phyloP scores from a whole-genome alignment of 148 eudicot species.

The Vaccinium myrtillus region DNA sequence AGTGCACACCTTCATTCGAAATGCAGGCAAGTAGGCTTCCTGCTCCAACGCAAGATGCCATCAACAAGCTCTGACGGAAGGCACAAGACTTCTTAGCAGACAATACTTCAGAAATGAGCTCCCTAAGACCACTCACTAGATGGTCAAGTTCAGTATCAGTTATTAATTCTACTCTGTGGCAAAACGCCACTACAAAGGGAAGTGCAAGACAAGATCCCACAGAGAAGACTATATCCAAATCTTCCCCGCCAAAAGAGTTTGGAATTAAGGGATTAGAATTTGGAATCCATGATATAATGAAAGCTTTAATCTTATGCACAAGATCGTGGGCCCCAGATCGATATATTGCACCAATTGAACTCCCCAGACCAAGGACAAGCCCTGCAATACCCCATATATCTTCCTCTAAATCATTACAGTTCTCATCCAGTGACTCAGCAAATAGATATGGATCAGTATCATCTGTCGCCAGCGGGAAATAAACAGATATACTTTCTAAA shows the following conservation, averaged over 20 bases:
- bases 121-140: constrained; percentile 46
- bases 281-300: constrained; percentile 60
- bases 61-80: constrained; percentile 61
- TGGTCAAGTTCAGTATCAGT: constrained; percentile 53
- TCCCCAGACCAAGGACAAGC: constrained; percentile 78
- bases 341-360: constrained; percentile 64
- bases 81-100: constrained; percentile 40
- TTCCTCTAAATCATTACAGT: constrained; percentile 48
- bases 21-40: constrained; percentile 71
- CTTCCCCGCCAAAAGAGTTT: constrained; percentile 23
- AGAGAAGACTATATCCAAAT: constrained; percentile 31
- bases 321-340: constrained; percentile 72
- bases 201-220: constrained; percentile 80
- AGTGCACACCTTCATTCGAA: constrained; percentile 61
- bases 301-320: constrained; percentile 53
- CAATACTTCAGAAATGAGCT: constrained; percentile 59
- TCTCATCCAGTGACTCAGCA: constrained; percentile 28
- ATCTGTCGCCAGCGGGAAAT: constrained; percentile 38
- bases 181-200: constrained; percentile 63
- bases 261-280: constrained; percentile 28
- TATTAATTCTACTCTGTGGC: constrained; percentile 75
- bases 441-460: constrained; percentile 24
- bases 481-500: constrained; percentile 44
- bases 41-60: constrained; percentile 83
- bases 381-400: constrained; percentile 96